Conservation (phyloP, 1,284 basidiomycete species). For the Puccinia sorghi region DNA sequence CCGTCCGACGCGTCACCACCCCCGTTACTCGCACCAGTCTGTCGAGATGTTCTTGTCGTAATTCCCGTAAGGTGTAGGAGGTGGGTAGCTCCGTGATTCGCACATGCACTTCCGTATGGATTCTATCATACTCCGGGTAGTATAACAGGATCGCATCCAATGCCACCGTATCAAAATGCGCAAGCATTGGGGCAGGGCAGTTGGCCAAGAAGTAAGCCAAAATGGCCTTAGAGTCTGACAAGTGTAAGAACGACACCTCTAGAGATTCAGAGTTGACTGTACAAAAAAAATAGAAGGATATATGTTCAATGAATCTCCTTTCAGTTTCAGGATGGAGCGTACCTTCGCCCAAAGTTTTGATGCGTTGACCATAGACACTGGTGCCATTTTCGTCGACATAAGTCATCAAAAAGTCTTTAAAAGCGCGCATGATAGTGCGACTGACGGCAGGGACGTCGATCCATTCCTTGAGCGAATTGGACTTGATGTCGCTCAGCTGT, state of each 20-base stretch:
- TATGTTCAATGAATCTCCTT: background rate
- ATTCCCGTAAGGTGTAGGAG: conserved; percentile 82
- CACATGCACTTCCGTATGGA: conserved; percentile 97
- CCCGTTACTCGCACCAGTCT: conserved; percentile 92
- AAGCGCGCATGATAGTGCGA: conserved; percentile 84
- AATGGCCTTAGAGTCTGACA: conserved; percentile 85
- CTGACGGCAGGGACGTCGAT: conserved; percentile 87
- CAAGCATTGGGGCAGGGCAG: conserved; percentile 86
- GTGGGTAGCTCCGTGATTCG: conserved; percentile 92
- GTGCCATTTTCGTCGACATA: conserved; percentile 87
- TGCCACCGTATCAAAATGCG: conserved; percentile 93
- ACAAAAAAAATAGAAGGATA: conserved; percentile 2
- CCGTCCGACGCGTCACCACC: conserved; percentile 93
- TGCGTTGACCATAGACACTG: conserved; percentile 92
- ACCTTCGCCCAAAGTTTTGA: conserved; percentile 93
- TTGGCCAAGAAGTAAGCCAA: conserved; percentile 96
- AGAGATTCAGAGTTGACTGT: conserved; percentile 93
- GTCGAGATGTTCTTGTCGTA: conserved; percentile 89
- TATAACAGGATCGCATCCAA: conserved; percentile 90
- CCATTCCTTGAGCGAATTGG: conserved; percentile 95
- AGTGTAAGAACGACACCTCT: conserved; percentile 91
- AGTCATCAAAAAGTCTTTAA: conserved; percentile 92
- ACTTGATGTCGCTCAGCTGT: conserved; percentile 95
- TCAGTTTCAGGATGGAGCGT: background rate
- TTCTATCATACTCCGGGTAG: conserved; percentile 93